Evolutionary conservation across 176 grass and related monocot genomes (phyloP), one percentile per base, ranked within the genome.

Genomic region (Eleusine coracana): DNA sequence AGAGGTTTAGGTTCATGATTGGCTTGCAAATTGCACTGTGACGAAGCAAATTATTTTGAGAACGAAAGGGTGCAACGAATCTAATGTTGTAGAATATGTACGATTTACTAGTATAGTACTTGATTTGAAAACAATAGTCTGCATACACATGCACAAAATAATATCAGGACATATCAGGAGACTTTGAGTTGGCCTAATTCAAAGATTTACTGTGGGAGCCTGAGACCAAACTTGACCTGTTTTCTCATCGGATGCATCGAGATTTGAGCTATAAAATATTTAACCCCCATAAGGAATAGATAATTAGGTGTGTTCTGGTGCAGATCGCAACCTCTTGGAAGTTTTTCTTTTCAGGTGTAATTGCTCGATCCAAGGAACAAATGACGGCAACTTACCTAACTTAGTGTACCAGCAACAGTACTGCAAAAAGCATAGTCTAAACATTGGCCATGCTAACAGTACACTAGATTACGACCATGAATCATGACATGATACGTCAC

Each of bases 161-260:
- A 29, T 34, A 65, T 36, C 63, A 34, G 62, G 3, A 28, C 28
- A 65, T 6, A 36, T 34, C 6, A 13, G 11, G 25, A 21, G 46
- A 34, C 31, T 34, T 3, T 16, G 13, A 50, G 13, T 16, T 16
- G 48, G 48, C 11, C 48, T 16, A 1, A 0, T 50, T 16, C 48
- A 14, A 50, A 15, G 48, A 50, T 4, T 50, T 50, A 16, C 48
- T 10, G 12, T 10, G 12, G 12, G 62, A 65, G 23, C 12, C 62
- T 65, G 62, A 65, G 10, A 65, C 28, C 62, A 65, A 65, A 65
- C 12, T 31, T 65, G 62, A 65, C 62, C 62, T 15, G 48, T 50
- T 29, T 65, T 34, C 13, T 34, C 62, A 72, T 72, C 23, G 28
- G 23, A 29, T 63, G 75, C 56, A 63, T 77, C 38, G 41, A 78